A percentile compares a stretch with the other conserved stretches of the same genome.
Conservation (phyloP, 129 eudicot genomes). For the Pseudognaphalium luteoalbum region DNA sequence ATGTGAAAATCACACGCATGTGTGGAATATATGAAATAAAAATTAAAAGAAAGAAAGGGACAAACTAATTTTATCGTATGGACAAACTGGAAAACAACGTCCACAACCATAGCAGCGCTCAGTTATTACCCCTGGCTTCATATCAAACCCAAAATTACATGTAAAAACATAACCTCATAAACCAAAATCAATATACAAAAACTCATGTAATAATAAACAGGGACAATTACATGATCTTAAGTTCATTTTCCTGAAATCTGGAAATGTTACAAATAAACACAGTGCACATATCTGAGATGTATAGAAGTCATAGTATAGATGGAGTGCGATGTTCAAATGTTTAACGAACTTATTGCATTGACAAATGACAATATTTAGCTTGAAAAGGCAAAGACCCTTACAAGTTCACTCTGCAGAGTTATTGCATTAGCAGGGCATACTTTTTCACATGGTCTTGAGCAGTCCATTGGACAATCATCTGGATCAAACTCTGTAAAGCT, state of each 20-base stretch:
- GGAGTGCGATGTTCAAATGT: background rate
- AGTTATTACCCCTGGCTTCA: conserved; percentile 76
- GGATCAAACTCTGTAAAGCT: conserved; percentile 79
- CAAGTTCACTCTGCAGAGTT: conserved; percentile 16
- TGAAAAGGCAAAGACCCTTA: conserved; percentile 42
- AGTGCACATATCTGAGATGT: background rate
- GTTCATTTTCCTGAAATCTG: background rate
- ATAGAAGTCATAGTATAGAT: background rate
- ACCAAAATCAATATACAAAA: background rate
- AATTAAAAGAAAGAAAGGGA: conserved; percentile 18
- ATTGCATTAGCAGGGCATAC: conserved; percentile 94
- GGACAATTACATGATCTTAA: background rate
- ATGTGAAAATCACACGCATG: conserved; percentile 5
- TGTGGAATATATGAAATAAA: background rate
- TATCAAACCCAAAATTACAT: conserved; percentile 12
- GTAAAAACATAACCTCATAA: background rate
- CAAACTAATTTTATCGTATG: conserved; percentile 95
- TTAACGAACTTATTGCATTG: background rate
- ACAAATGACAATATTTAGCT: background rate
- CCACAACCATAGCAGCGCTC: conserved; percentile 99
- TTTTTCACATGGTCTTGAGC: conserved; percentile 85
- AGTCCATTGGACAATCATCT: conserved; percentile 74
- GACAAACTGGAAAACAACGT: conserved; percentile 88
- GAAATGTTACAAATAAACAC: background rate
- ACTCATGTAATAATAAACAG: background rate